Base-by-base conservation (phyloP, 805 yeast species). In the Metschnikowia reukaufii region DNA sequence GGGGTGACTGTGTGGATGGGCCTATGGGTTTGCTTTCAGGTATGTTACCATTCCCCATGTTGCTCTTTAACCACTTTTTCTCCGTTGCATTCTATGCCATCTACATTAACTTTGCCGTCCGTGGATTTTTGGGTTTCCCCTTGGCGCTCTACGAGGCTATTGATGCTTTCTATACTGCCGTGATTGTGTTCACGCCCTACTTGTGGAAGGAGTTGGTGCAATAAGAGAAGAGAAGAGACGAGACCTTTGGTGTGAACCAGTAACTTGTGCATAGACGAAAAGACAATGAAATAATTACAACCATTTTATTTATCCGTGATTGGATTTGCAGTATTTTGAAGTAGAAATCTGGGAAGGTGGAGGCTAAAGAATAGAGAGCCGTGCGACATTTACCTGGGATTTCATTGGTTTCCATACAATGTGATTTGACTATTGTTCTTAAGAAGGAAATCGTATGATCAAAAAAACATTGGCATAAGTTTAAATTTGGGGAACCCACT, bases 21-120 rank as follows among this genome's bases (percentile, higher is more conserved):
- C 99, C 99, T 6, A 84, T 89, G 44, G 84, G 88, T 4, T 79
- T 94, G 59, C 76, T 94, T 44, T 77, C 91, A 47, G 99, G 97
- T 13, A 73, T 89, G 60, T 67, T 80, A 45, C 95, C 96, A 39
- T 76, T 74, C 55, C 96, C 97, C 12, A 71, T 79, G 62, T 59
- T 80, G 39, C 76, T 94, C 51, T 82, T 95, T 61, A 79, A 83
- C 65, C 97, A 92, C 58, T 94, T 94, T 68, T 88, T 88, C 67
- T 76, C 85, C 39, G 98, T 94, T 42, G 98, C 97, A 1, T 79
- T 92, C 57, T 91, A 86, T 64, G 78, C 92, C 6, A 82, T 92
- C 46, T 81, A 77, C 59, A 63, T 83, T 55, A 90, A 91, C 67
- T 81, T 86, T 55, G 60, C 61, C 23, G 81, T 76, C 20, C 76